Evolutionary conservation across 192 early-diverging fungal genomes (phyloP).

Genomic region (Podila minutissima): DNA sequence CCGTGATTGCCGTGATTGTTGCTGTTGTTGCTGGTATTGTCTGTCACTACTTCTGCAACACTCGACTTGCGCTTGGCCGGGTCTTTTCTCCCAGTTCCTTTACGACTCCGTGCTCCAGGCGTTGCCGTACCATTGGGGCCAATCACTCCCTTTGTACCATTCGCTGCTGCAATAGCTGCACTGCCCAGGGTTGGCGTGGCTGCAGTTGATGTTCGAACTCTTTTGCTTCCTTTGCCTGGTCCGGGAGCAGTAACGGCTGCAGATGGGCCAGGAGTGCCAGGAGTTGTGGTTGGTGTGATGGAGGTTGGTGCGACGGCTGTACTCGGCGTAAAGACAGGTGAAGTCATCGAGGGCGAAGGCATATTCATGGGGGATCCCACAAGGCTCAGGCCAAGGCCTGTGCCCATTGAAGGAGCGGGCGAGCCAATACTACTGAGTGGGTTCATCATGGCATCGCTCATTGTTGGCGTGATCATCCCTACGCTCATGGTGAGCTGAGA

Average conservation of each 20-base stretch:
- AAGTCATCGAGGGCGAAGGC: conserved; percentile 16
- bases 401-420: neutral
- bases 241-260: neutral
- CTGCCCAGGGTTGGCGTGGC: conserved; percentile 19
- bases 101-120: conserved; percentile 4
- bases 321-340: conserved; percentile 12
- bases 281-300: conserved; percentile 2
- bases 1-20: neutral
- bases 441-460: conserved; percentile 6
- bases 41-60: conserved; percentile 5
- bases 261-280: neutral
- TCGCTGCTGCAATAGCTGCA: neutral
- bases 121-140: neutral
- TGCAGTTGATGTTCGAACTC: conserved; percentile 29
- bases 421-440: neutral
- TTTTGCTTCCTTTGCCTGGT: conserved; percentile 17
- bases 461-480: neutral
- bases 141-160: neutral
- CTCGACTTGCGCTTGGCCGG: conserved; percentile 27
- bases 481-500: neutral
- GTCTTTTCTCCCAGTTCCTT: conserved; percentile 29
- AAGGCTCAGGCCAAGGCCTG: conserved; percentile 17
- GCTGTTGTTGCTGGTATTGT: neutral
- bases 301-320: neutral
- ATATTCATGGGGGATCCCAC: conserved; percentile 16